Base-by-base conservation (phyloP, 1,284 basidiomycete species). In the Hymenochaete sp. region DNA sequence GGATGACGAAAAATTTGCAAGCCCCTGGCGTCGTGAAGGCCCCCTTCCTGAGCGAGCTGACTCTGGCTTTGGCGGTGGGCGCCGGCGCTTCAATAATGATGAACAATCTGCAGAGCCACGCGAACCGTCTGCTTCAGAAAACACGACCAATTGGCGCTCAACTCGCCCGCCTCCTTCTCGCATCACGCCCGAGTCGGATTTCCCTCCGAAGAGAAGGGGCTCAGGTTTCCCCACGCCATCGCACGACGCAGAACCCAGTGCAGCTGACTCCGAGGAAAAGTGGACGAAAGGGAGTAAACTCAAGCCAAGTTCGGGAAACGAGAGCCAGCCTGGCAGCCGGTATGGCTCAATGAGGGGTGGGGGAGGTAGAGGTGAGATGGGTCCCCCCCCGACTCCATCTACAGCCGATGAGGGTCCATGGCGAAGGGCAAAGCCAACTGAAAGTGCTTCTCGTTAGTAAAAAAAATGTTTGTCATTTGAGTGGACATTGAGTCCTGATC, bases 1-100 rank as follows among this genome's bases (percentile, higher is more conserved):
- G 36, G 86, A 88, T 11, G 82, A 81, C 50, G 62, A 78, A 18
- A 87, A 87, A 61, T 86, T 87, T 53, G 77, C 81, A 38, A 74
- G 67, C 18, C 81, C 79, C 50, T 97, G 93, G 93, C 75, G 93
- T 45, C 81, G 93, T 48, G 80, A 90, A 8, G 89, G 86, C 1
- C 93, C 93, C 37, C 75, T 93, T 16, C 82, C 86, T n/a, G 72
- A 82, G 55, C 25, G 33, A 18, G 32, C 43, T 19, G 37, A 42
- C 3, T 25, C 38, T 31, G 48, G 47, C 35, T 42, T 49, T 31
- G 46, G 49, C 11, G 62, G 71, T 11, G 71, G 78, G 13, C 76
- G 77, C 31, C 74, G 82, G 47, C 76, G 77, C 38, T 74, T 73
- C 52, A 84, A 87, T 14, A 73, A 71, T 0, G 63, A 65, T 2